Base-by-base conservation (phyloP, 129 eudicot genomes). In the Pseudognaphalium luteoalbum region DNA sequence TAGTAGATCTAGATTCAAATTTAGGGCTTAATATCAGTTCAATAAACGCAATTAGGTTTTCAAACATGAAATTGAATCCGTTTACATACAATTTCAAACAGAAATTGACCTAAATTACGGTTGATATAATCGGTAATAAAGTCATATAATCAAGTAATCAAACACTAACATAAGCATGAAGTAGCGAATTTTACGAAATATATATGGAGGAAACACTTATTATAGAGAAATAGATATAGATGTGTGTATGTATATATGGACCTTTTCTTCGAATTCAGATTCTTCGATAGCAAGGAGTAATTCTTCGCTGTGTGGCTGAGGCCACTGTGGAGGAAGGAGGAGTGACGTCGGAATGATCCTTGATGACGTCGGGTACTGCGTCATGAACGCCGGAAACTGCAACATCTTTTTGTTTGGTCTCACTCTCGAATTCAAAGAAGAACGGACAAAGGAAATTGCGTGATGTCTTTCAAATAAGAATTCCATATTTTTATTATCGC, bases 231-330 rank as follows among this genome's bases (percentile, higher is more conserved):
- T 60, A 14, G 42, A 16, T 28, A 62, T 9, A 39, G 42, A 74
- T 8, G 9, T 9, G 12, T 32, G 19, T 52, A 52, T 19, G 63
- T 57, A 57, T 41, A 21, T 30, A 57, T 37, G 52, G 64, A 93
- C 96, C 98, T 93, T 90, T 22, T 88, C 84, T 71, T 90, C 92
- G 78, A 81, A 84, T 33, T 90, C 89, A 70, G 95, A 81, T 42
- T 93, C 98, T 75, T 90, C 92, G 25, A 87, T 72, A 64, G 98
- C 90, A 54, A 93, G 90, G 3, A 93, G 95, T 39, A 86, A 80
- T 61, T 93, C 98, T 21, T 93, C 98, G 78, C 72, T 85, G 25
- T 78, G 90, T 54, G 96, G 92, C 37, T 81, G 85, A 7, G 92
- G 90, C 90, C 96, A 89, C 81, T 87, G 97, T 1, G 89, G 78